phyloP scores from a whole-genome alignment of 192 early-diverging fungal genomes.

The Physocladia obscura region DNA sequence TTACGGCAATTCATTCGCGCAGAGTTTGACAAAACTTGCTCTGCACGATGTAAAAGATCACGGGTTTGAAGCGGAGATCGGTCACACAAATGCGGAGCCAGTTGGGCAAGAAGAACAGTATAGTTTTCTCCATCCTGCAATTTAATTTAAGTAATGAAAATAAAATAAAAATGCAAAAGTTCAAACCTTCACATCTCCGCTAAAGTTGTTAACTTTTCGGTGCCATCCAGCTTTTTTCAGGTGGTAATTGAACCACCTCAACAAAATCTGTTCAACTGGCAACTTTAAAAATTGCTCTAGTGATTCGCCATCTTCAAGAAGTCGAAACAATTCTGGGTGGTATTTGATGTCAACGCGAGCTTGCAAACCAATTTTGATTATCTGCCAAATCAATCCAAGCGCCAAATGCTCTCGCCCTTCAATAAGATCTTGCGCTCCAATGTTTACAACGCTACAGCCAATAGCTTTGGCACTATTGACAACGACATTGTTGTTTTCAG shows the following conservation, averaged over 20 bases:
- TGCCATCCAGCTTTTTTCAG: conserved; percentile 88
- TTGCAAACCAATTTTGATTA: conserved; percentile 95
- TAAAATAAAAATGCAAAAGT: not conserved
- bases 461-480: conserved; percentile 99
- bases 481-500: conserved; percentile 99
- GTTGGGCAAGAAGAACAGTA: conserved; percentile 88
- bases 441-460: conserved; percentile 97
- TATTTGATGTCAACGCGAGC: conserved; percentile 97
- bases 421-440: conserved; percentile 94
- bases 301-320: conserved; percentile 89
- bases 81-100: conserved; percentile 80
- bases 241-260: conserved; percentile 99
- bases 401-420: conserved; percentile 96
- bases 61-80: conserved; percentile 74
- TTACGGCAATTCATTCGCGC: conserved; percentile 91
- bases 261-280: conserved; percentile 92
- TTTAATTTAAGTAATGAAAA: not conserved
- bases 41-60: conserved; percentile 82
- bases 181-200: conserved; percentile 73
- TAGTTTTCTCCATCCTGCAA: conserved; percentile 89
- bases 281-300: conserved; percentile 92
- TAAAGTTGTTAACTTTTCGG: conserved; percentile 86
- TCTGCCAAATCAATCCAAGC: conserved; percentile 97
- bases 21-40: conserved; percentile 84
- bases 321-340: conserved; percentile 95